phyloP scores from a whole-genome alignment of 2,329 filamentous ascomycete species.

The Diaporthe sp. region DNA sequence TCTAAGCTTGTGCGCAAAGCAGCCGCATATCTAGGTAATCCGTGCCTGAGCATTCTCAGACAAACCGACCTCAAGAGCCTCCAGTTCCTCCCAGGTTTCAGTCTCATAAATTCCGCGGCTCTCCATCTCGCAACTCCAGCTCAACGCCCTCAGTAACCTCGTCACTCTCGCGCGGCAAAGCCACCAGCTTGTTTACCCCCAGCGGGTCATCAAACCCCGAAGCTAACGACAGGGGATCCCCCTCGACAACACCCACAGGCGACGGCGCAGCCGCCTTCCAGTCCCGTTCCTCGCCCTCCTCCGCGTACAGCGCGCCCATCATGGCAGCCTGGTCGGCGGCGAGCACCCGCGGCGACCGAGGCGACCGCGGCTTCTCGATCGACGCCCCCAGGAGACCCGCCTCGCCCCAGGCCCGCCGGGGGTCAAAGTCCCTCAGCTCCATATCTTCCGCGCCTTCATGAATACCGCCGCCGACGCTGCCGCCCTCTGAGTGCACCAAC shows the following conservation, averaged over 20 bases:
- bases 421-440: not conserved
- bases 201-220: slow-evolving; percentile 34
- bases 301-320: slow-evolving; percentile 2
- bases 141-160: not conserved
- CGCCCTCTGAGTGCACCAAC: not conserved
- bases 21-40: not conserved
- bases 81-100: not conserved
- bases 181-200: slow-evolving; percentile 18
- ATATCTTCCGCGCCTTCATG: not conserved
- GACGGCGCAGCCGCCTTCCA: not conserved
- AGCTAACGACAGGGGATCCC: not conserved
- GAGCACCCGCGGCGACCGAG: slow-evolving; percentile 24
- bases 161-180: not conserved
- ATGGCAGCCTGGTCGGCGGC: slow-evolving; percentile 27
- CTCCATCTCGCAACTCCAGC: not conserved
- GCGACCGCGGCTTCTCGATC: slow-evolving; percentile 39
- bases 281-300: not conserved
- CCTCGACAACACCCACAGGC: not conserved
- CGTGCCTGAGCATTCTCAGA: not conserved
- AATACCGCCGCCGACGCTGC: not conserved
- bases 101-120: not conserved
- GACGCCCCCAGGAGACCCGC: slow-evolving; percentile 35
- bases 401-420: not conserved
- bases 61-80: not conserved
- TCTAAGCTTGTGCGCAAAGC: not conserved